Conservation (phyloP, 176 grass and related monocot species). For the Aegilops speltoides region DNA sequence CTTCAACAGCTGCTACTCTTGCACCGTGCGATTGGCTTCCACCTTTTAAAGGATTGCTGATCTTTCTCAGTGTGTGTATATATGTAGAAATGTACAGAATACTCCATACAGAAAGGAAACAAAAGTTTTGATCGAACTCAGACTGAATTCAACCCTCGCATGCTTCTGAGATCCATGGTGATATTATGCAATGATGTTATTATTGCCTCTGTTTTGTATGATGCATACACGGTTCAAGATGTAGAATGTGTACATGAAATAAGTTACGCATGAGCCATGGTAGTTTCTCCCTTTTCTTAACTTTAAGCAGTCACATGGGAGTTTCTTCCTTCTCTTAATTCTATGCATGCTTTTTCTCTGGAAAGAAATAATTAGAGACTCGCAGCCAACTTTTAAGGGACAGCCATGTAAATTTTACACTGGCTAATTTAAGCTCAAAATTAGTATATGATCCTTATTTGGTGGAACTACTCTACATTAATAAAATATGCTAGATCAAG, state of each 20-base stretch:
- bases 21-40: conserved; percentile 9
- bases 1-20: neutral
- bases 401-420: no score
- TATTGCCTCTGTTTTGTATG: neutral
- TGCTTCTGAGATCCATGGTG: neutral
- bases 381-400: no score
- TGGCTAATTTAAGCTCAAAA: no score
- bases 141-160: neutral
- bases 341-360: no score
- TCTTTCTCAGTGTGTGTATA: neutral
- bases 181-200: neutral
- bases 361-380: no score
- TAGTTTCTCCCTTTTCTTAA: neutral
- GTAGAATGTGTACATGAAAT: neutral
- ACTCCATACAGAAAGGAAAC: neutral
- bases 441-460: no score
- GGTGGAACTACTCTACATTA: no score
- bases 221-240: neutral
- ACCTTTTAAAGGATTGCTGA: conserved; percentile 22
- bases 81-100: conserved; percentile 25
- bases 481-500: no score
- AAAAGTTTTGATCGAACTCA: conserved; percentile 5
- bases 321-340: no score
- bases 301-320: neutral
- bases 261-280: neutral